Evolutionary conservation across 805 yeast genomes (phyloP), one percentile per base, ranked within the genome.

Genomic region (Yarrowia sp.): DNA sequence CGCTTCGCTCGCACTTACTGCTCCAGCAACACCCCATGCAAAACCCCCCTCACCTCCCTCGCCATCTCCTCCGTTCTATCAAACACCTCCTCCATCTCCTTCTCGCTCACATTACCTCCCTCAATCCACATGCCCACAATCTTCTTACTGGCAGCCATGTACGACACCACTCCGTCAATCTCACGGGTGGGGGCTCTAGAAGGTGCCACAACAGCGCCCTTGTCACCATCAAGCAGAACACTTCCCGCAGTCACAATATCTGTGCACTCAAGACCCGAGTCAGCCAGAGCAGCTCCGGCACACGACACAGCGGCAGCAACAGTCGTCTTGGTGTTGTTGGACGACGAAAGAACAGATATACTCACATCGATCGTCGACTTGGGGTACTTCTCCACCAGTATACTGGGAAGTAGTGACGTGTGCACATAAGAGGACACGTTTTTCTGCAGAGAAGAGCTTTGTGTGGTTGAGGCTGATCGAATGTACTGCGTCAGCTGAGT

Each of bases 321-420:
- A 66, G 83, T 77, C 13, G 75, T 69, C 52, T 71, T 70, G 17
- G 68, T 40, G 33, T 72, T 75, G 39, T 79, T 77, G 46, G 84
- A 75, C 46, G 77, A 71, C 9, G 88, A 81, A 36, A 93, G 82
- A 9, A 94, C 79, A 46, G 88, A 85, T 7, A 95, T 80, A 70
- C 87, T 88, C 15, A 94, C 83, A 73, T 89, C 95, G 68, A 94
- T 91, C 19, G 93, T 87, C 2, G 97, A 90, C 77, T 94, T 94
- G 5, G 98, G 98, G 76, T 95, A 95, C 70, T 87, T 87, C 14
- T 85, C 85, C 40, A 91, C 79, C 19, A 88, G 72, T 1, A 90
- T 80, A 1, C 87, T 77, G 9, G 88, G 84, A 30, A 82, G 75
- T 17, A 87, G 74, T 47, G 87, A 77, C 4, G 87, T 80, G 66